Base-by-base conservation (phyloP, 177 flowering plant species). In the Telopea speciosissima region DNA sequence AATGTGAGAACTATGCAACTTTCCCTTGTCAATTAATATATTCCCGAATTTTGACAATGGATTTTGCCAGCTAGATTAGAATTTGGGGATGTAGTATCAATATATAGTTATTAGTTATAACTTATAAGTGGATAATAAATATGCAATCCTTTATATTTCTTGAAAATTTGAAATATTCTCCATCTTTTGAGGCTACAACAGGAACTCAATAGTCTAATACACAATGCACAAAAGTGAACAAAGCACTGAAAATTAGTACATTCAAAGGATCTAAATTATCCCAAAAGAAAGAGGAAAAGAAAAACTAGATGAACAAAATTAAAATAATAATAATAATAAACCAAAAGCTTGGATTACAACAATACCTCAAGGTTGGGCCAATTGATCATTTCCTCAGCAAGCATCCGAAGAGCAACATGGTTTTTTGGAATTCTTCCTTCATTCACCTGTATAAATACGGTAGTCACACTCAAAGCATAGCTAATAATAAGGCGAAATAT, bases 311-410 rank as follows among this genome's bases (percentile, higher is more conserved):
- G 0, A 16, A 12, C 19, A 45, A 45, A 45, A 31, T 31, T 2
- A 31, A 33, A 33, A 33, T 26, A 26, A 26, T 26, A 7, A 45
- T 1, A 45, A 45, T 12, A 16, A 16, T 45, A 45, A 45, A 45
- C 54, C 14, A 7, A 7, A 45, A 45, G 17, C 14, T 45, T 8
- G 3, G 17, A 45, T 45, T 59, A 49, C 14, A 65, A 69, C 12
- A 60, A 24, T 85, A 92, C 98, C 96, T 94, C 98, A 70, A 94
- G 79, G 75, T 90, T 91, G 54, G 98, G 98, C 97, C 98, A 94
- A 28, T 78, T 74, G 14, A 40, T 69, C 92, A 94, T 81, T 80
- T 94, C 98, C 76, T 90, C 93, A 68, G 96, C 94, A 25, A 91
- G 90, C 87, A 89, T 76, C 54, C 62, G 84, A 33, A 94, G 83